Evolutionary conservation across 2,329 filamentous ascomycete species (phyloP).

Genomic region (Aphanoascus verrucosus): DNA sequence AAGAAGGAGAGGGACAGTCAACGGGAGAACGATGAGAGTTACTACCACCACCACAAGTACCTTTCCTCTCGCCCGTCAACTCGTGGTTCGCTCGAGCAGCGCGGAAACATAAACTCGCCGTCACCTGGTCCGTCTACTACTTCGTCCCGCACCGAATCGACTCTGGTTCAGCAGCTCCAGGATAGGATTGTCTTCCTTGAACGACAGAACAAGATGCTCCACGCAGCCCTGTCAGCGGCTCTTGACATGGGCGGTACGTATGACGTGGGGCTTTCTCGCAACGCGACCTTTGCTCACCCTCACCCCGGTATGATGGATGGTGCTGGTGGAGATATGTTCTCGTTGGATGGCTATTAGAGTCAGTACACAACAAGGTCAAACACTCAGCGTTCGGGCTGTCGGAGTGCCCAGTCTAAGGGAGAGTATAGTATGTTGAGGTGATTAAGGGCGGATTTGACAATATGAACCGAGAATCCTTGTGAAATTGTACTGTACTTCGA

Average conservation of each 20-base stretch:
- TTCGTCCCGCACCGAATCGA: background rate
- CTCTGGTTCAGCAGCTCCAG: conserved; percentile 24
- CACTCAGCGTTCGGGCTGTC: background rate
- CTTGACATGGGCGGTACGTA: conserved; percentile 28
- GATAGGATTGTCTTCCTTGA: conserved; percentile 32
- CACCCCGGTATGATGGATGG: background rate
- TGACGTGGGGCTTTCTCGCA: background rate
- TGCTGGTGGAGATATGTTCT: background rate
- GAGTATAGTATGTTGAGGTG: too few species aligned
- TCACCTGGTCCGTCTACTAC: background rate
- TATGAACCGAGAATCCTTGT: too few species aligned
- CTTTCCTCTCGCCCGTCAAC: background rate
- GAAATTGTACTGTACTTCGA: too few species aligned
- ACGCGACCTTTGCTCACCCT: background rate
- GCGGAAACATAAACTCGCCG: background rate
- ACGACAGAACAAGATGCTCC: conserved; percentile 35
- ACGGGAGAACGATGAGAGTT: background rate
- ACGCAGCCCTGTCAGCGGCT: conserved; percentile 33
- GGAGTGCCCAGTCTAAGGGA: too few species aligned
- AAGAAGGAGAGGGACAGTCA: background rate
- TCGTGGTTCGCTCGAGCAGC: conserved; percentile 1
- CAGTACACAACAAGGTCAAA: background rate
- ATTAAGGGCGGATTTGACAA: too few species aligned
- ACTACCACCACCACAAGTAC: background rate
- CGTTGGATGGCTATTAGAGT: background rate